These are phyloP conservation scores for Saccharum spontaneum DNA, from an alignment of 176 grass and related monocot species.

Conservation along the genomic window DNA sequence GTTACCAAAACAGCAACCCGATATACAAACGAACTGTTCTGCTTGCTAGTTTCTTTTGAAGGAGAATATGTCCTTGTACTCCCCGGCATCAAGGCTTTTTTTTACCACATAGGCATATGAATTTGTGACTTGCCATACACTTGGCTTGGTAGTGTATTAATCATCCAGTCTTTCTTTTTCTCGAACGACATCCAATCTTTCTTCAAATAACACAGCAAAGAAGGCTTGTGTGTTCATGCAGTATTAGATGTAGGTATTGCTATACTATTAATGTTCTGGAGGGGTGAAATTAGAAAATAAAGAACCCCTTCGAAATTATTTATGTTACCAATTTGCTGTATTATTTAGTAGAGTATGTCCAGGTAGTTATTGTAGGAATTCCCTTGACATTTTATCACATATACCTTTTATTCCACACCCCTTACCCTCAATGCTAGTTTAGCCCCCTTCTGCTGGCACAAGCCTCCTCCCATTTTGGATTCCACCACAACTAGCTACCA, in stretches of 20 bases:
- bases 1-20: background rate
- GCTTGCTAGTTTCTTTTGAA: background rate
- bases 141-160: background rate
- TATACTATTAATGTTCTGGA: background rate
- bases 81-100: background rate
- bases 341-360: background rate
- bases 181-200: background rate
- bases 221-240: background rate
- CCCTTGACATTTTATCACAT: background rate
- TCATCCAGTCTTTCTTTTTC: background rate
- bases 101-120: background rate
- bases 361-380: background rate
- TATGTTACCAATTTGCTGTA: background rate
- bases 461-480: background rate
- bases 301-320: background rate
- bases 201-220: background rate
- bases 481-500: background rate
- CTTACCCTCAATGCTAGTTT: background rate
- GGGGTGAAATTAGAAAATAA: background rate
- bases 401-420: background rate
- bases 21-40: background rate
- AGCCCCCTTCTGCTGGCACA: background rate
- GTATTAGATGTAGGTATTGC: background rate
- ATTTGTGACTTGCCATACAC: background rate
- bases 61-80: background rate